phyloP scores from a whole-genome alignment of 768 basidiomycete genomes.

The Kwoniella sp. region DNA sequence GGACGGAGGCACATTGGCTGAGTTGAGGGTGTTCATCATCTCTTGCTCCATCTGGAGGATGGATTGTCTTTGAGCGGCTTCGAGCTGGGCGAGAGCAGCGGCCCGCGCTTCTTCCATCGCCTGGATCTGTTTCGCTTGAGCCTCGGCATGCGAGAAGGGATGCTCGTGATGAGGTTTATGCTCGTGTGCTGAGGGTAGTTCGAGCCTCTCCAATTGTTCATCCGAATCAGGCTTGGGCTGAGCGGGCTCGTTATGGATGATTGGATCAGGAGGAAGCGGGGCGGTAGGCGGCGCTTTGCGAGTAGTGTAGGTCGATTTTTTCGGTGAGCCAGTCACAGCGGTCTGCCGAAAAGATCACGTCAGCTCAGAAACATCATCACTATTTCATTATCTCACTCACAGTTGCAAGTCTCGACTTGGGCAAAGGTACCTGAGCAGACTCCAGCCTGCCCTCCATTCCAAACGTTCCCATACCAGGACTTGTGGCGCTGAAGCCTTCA shows the following conservation, averaged over 20 bases:
- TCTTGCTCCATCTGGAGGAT: conserved; percentile 15
- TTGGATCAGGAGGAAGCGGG: conserved; percentile 8
- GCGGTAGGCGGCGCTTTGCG: conserved; percentile 16
- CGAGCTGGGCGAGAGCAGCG: conserved; percentile 36
- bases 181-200: conserved; percentile 19
- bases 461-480: conserved; percentile 44
- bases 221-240: conserved; percentile 28
- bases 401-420: conserved; percentile 10
- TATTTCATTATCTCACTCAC: conserved; percentile 4
- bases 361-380: neutral
- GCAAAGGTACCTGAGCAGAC: conserved; percentile 11
- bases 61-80: conserved; percentile 28
- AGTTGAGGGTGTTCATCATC: conserved; percentile 3
- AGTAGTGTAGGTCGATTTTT: conserved; percentile 10
- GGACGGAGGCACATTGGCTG: neutral
- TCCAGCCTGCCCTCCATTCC: conserved; percentile 28
- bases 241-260: conserved; percentile 3
- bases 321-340: conserved; percentile 11
- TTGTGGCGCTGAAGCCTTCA: conserved; percentile 13
- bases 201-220: neutral
- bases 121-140: conserved; percentile 37
- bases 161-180: conserved; percentile 45
- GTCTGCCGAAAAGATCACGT: conserved; percentile 1
- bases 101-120: conserved; percentile 39
- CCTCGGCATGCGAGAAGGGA: conserved; percentile 40